These are phyloP conservation scores for Flaveria trinervia DNA, from an alignment of 129 eudicot species.

Conservation along the genomic window DNA sequence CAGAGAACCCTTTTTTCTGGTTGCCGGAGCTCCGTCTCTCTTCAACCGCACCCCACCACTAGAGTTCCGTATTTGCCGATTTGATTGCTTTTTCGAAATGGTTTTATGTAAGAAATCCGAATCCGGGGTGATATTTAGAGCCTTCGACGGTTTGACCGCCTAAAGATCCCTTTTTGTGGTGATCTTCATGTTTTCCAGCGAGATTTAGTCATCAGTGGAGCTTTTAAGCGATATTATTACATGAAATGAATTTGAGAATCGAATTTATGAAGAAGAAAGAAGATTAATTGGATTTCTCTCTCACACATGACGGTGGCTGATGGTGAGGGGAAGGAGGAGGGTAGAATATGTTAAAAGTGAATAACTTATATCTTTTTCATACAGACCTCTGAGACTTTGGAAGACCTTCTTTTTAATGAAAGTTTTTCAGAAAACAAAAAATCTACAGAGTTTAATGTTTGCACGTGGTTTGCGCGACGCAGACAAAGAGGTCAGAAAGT, in stretches of 20 bases:
- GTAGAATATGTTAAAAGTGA: no score
- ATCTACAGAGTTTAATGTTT: no score
- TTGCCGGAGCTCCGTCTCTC: slow-evolving; percentile 42
- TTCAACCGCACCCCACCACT: slow-evolving; percentile 52
- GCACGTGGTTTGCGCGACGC: no score
- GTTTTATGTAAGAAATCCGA: slow-evolving; percentile 57
- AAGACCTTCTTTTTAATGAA: no score
- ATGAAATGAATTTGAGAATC: no score
- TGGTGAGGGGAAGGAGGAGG: no score
- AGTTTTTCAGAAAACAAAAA: no score
- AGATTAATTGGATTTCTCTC: slow-evolving; percentile 26
- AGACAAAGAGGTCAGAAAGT: no score
- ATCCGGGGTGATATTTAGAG: slow-evolving; percentile 38
- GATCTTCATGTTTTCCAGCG: slow-evolving; percentile 58
- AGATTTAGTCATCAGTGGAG: slow-evolving; percentile 40
- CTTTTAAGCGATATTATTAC: no score
- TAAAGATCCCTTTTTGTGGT: slow-evolving; percentile 51
- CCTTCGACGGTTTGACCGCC: slow-evolving; percentile 34
- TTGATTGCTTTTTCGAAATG: slow-evolving; percentile 42
- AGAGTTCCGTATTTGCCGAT: slow-evolving; percentile 34
- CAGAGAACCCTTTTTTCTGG: slow-evolving; percentile 45
- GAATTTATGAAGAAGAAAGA: neutral
- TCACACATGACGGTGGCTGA: neutral
- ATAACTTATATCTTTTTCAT: no score
- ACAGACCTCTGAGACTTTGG: no score